phyloP scores from a whole-genome alignment of 139 green algal genomes.

The Auxenochlorella pyrenoidosa region DNA sequence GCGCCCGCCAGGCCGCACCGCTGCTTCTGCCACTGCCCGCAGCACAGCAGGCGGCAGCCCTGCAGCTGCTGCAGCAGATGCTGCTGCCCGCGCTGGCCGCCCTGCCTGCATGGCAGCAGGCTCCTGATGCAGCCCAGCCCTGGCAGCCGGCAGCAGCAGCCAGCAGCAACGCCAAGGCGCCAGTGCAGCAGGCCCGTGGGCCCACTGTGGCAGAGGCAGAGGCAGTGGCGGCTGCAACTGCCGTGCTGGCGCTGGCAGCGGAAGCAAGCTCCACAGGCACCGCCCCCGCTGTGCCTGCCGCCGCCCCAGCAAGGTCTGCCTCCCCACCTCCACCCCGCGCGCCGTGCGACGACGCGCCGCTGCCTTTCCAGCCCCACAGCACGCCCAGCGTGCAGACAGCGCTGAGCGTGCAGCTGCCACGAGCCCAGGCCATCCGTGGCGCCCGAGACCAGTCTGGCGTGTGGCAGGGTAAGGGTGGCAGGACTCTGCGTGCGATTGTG shows the following conservation, averaged over 20 bases:
- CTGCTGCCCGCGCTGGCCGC: not conserved
- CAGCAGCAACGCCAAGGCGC: not conserved
- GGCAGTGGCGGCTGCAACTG: not conserved
- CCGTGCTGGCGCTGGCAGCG: not conserved
- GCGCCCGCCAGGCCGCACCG: not conserved
- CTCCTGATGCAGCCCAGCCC: not conserved
- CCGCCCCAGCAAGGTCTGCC: not conserved
- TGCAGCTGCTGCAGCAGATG: not conserved
- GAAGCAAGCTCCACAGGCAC: not conserved
- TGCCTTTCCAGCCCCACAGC: not conserved
- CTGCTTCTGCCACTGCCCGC: not conserved
- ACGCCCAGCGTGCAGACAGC: not conserved
- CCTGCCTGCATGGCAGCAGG: not conserved
- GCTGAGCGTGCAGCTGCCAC: not conserved
- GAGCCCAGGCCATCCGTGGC: not conserved
- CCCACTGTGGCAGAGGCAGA: not conserved
- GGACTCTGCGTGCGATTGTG: too few relatives aligned
- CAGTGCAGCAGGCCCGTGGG: not conserved
- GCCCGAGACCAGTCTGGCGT: not conserved
- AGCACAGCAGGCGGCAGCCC: not conserved
- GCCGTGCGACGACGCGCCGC: not conserved
- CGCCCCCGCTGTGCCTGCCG: not conserved
- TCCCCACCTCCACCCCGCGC: not conserved
- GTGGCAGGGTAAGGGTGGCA: not conserved
- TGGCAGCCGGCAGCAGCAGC: not conserved